phyloP scores from a whole-genome alignment of 495 filamentous ascomycete genomes.

The Trichoderma erinaceum region DNA sequence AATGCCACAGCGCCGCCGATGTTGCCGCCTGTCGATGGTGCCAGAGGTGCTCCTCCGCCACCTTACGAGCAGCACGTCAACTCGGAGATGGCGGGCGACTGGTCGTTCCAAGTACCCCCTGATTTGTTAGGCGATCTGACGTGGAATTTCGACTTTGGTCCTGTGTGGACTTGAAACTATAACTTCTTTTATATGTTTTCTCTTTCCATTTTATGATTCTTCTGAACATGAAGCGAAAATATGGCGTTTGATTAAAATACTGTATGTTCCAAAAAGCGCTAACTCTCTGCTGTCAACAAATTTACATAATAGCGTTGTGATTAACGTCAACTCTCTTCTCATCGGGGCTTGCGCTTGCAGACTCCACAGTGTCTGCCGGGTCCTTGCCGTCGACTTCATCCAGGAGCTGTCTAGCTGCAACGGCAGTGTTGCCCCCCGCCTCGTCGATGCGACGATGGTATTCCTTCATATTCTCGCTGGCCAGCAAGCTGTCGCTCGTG shows the following conservation, averaged over 20 bases:
- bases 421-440: slow-evolving; percentile 17
- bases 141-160: slow-evolving; percentile 17
- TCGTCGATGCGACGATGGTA: slow-evolving; percentile 19
- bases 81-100: background rate
- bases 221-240: background rate
- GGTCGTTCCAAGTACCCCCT: slow-evolving; percentile 8
- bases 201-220: background rate
- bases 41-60: background rate
- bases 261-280: slow-evolving; percentile 6
- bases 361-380: background rate
- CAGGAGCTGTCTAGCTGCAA: slow-evolving; percentile 19
- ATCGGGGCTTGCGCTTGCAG: slow-evolving; percentile 10
- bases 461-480: slow-evolving; percentile 31
- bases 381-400: slow-evolving; percentile 17
- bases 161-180: slow-evolving; percentile 2
- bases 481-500: slow-evolving; percentile 51
- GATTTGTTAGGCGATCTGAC: slow-evolving; percentile 11
- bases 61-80: background rate
- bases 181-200: background rate
- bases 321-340: slow-evolving; percentile 11
- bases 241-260: slow-evolving; percentile 2
- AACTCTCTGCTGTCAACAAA: background rate
- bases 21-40: background rate
- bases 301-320: background rate
- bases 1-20: background rate